phyloP scores from a whole-genome alignment of 352 stramenopile species.

The Globisporangium paddicum region DNA sequence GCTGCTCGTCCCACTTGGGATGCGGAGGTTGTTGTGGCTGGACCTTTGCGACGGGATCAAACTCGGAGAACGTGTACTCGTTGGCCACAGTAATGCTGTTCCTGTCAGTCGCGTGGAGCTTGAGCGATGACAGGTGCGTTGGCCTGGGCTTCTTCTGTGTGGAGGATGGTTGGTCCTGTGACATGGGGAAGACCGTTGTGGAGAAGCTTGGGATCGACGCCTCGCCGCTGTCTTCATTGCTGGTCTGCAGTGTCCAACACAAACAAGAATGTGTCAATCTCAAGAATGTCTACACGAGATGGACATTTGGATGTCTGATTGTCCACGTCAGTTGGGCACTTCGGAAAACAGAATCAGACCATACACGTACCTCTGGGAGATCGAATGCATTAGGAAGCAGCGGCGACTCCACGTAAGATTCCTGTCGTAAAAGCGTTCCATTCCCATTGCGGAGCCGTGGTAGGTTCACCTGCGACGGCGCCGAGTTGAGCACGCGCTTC shows the following conservation, averaged over 20 bases:
- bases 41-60: not conserved
- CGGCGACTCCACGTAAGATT: not conserved
- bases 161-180: not conserved
- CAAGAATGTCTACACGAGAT: not conserved
- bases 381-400: constrained; percentile 9
- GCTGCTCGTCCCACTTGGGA: constrained; percentile 41
- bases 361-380: constrained; percentile 6
- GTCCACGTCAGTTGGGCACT: not conserved
- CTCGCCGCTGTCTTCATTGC: not conserved
- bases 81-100: not conserved
- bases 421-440: not conserved
- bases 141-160: not conserved
- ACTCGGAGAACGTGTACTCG: constrained; percentile 25
- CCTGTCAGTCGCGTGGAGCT: not conserved
- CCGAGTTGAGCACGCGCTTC: constrained; percentile 5
- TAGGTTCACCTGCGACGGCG: constrained; percentile 6
- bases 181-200: constrained; percentile 3
- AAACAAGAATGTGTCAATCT: not conserved
- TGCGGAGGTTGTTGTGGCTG: not conserved
- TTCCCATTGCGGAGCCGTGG: constrained; percentile 1
- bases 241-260: not conserved
- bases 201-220: constrained; percentile 12
- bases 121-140: not conserved
- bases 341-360: too few relatives aligned
- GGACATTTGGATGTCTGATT: not conserved